Percentiles rank a stretch among this genome's conserved stretches.
These are phyloP conservation scores for Coniochaeta sp. DNA, from an alignment of 2,329 filamentous ascomycete genomes.

Conservation along the genomic window DNA sequence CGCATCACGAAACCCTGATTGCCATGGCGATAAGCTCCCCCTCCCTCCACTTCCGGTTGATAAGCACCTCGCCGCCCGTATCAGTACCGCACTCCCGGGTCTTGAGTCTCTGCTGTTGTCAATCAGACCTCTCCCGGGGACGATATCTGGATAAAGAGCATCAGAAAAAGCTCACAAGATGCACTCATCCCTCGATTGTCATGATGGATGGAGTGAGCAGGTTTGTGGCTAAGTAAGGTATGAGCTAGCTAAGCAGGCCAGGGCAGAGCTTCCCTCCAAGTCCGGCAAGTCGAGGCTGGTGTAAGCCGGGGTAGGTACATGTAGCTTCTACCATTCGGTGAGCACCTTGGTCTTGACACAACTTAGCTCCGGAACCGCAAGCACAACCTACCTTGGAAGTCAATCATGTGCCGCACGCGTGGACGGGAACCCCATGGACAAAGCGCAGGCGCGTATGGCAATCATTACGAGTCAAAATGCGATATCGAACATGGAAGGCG, in stretches of 20 bases:
- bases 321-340: background rate
- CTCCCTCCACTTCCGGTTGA: background rate
- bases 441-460: no score
- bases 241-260: no score
- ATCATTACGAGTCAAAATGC: no score
- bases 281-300: background rate
- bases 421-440: no score
- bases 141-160: no score
- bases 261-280: background rate
- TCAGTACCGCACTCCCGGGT: no score
- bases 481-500: conserved; percentile 2
- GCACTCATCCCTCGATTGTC: no score
- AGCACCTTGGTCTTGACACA: background rate
- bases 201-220: background rate
- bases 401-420: no score
- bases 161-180: no score
- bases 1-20: conserved; percentile 2
- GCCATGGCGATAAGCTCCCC: background rate
- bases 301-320: background rate
- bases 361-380: background rate
- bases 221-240: background rate
- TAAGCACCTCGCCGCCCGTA: background rate
- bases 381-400: no score
- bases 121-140: no score
- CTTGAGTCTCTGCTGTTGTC: no score